Evolutionary conservation across 371 early-diverging fungal genomes (phyloP), one percentile per base, ranked within the genome.

Genomic region (Lichtheimia corymbifera): DNA sequence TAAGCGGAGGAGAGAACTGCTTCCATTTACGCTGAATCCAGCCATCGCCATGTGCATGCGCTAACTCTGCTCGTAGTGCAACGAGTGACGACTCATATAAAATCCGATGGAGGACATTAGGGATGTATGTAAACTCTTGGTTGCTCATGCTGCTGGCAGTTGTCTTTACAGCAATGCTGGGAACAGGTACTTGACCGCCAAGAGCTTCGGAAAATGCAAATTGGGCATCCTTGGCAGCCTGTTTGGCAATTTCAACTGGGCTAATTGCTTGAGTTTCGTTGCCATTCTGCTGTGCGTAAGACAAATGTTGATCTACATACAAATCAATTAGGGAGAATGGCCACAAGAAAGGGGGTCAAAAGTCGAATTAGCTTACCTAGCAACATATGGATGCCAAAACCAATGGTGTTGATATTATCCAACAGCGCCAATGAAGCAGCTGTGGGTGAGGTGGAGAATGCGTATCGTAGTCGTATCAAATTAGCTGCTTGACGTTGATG

Each of bases 31-130:
- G 22, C 17, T 47, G 47, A 5, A 47, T n/a, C 47, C 22, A 18
- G 47, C 18, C 9, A 47, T 47, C 47, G 0, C 22, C 47, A 47
- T 61, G 54, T 27, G 56, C 50, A 20, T 51, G 52, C 6, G 58
- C 30, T 17, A 63, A 51, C 17, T 84, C 76, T 0, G 76, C 68
- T 27, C 67, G 68, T 55, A 90, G 63, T 1, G 89, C 83, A 42
- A 88, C 76, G 44, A 85, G 76, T 50, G 84, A 73, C 15, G 88
- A 76, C 65, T 89, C 89, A 60, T 83, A 89, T 35, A 90, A 72
- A 59, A 90, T 84, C 56, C 89, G 81, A 66, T 90, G 85, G 30
- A 91, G 73, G 49, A 88, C 68, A 52, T 82, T 83, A 3, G 87
- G 88, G 24, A 90, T 80, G 61, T 85, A 87, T 3, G 82, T 82